These are phyloP conservation scores for Melocanna baccifera DNA, from an alignment of 176 grass and related monocot genomes.

Conservation along the genomic window DNA sequence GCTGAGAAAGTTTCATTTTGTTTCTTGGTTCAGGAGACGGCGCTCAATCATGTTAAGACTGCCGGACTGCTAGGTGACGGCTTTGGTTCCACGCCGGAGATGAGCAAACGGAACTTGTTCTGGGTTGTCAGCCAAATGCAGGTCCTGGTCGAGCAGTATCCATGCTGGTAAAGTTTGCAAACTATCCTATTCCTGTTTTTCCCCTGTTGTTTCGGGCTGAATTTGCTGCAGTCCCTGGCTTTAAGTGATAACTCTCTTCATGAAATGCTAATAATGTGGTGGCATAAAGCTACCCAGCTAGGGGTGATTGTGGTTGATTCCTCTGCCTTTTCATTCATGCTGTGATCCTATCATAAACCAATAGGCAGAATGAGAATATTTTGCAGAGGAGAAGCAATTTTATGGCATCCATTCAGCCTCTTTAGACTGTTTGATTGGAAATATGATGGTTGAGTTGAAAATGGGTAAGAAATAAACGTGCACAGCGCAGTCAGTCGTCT, in stretches of 20 bases:
- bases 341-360: background rate
- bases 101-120: conserved; percentile 72
- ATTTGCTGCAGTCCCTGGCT: background rate
- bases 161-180: conserved; percentile 56
- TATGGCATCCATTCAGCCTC: background rate
- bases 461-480: background rate
- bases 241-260: background rate
- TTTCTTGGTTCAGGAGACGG: conserved; percentile 20
- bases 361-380: background rate
- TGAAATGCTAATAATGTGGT: background rate
- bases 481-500: background rate
- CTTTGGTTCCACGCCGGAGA: conserved; percentile 66
- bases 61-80: conserved; percentile 70
- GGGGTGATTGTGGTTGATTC: background rate
- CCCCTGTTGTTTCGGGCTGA: background rate
- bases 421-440: background rate
- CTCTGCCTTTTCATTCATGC: background rate
- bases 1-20: background rate
- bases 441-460: background rate
- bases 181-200: background rate
- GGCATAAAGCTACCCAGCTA: background rate
- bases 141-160: conserved; percentile 57
- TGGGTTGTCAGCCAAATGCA: conserved; percentile 83
- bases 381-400: background rate
- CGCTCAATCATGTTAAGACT: conserved; percentile 66